These are phyloP conservation scores for Thermomucor indicae-seudaticae DNA, from an alignment of 371 early-diverging fungal species.

Conservation along the genomic window DNA sequence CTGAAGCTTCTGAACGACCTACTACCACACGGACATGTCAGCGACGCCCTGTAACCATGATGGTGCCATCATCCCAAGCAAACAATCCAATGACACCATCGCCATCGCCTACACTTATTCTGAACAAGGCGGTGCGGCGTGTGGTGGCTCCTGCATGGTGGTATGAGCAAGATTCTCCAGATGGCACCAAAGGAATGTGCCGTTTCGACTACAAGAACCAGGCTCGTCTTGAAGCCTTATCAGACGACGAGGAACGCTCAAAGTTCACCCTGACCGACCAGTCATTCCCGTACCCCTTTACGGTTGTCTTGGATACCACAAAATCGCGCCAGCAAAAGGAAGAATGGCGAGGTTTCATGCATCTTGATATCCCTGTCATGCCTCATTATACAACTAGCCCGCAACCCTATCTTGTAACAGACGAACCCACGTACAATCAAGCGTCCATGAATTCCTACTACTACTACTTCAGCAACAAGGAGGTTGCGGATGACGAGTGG, in stretches of 20 bases:
- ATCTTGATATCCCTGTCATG: constrained; percentile 11
- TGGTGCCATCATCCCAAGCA: not conserved
- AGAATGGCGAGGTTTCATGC: constrained; percentile 36
- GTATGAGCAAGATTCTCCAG: constrained; percentile 38
- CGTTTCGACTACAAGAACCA: constrained; percentile 42
- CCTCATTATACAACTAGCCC: not conserved
- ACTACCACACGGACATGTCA: not conserved
- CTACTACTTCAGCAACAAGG: too few species aligned
- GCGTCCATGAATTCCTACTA: not conserved
- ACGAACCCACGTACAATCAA: not conserved
- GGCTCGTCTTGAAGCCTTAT: constrained; percentile 37
- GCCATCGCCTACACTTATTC: constrained; percentile 3
- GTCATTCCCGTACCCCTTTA: constrained; percentile 29
- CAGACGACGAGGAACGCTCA: constrained; percentile 33
- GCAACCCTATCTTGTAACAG: not conserved
- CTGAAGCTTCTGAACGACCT: not conserved
- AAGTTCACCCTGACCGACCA: constrained; percentile 26
- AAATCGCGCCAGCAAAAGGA: constrained; percentile 30
- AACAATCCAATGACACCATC: not conserved
- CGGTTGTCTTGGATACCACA: constrained; percentile 22
- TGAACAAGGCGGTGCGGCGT: constrained; percentile 30
- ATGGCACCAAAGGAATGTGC: constrained; percentile 42
- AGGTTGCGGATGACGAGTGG: not conserved
- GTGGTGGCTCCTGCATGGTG: constrained; percentile 39
- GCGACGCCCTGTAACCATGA: constrained; percentile 1